Evolutionary conservation across 768 basidiomycete genomes (phyloP), one percentile per base, ranked within the genome.

Genomic region (Termitomyces sp.): DNA sequence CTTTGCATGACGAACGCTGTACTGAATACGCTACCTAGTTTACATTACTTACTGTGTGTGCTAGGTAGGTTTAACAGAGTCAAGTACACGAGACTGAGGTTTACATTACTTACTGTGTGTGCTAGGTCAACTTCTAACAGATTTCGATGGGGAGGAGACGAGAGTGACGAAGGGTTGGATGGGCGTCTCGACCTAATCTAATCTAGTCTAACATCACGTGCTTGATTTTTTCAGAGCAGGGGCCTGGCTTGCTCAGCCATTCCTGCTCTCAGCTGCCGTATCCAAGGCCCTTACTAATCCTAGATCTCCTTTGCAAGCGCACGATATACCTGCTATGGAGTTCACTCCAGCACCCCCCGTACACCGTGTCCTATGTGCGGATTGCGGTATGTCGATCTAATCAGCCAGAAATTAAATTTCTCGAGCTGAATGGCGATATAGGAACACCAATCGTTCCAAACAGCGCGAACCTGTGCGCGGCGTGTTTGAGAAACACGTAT

Each of bases 381-480:
- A 94, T 73, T 94, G 92, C 66, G 92, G 92, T 84, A 69, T 60
- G 81, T 63, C 3, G 10, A 44, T 52, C 16, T 31, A 39, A 45
- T 54, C 39, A 37, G 41, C 22, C 26, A 55, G 34, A 41, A 54
- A 51, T 41, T n/a, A 6, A n/a, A 22, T 22, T 31, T 37, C 41
- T 37, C 16, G 31, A 56, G 58, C 57, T 56, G 56, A 51, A 33
- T 46, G 24, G 24, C 44, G 16, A 13, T 33, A 51, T 60, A 91
- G 90, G 89, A 60, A 90, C 86, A 37, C 88, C 89, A 33, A 94
- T 94, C 66, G 86, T 89, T 41, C 92, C 92, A 41, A 94, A 97
- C 72, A 91, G 90, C 60, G 94, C 94, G 41, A 95, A 95, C 76
- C 77, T 95, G 37, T 96, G 94, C 64, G 91, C 94, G 6, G 83